A percentile compares a stretch with the other conserved stretches of the same genome.
Conservation (phyloP, 441 rosid species). For the Melastoma candidum region DNA sequence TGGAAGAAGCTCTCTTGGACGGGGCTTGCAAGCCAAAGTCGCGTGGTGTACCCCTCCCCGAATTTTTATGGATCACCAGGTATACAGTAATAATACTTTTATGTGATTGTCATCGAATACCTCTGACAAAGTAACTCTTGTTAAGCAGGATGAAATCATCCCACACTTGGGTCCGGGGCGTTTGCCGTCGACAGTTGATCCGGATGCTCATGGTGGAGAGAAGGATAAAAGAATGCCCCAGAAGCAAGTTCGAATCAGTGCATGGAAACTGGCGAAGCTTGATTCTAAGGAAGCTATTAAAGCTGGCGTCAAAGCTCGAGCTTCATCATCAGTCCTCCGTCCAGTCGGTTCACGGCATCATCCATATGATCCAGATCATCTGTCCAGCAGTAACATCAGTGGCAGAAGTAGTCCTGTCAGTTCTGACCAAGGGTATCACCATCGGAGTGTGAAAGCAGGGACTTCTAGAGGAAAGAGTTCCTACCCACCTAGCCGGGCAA, state of each 20-base stretch:
- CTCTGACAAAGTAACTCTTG: too few species aligned
- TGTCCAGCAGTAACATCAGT: slow-evolving; percentile 48
- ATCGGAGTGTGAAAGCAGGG: slow-evolving; percentile 28
- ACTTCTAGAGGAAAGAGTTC: slow-evolving; percentile 31
- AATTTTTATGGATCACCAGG: slow-evolving; percentile 95
- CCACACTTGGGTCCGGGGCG: slow-evolving; percentile 89
- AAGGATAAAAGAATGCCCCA: slow-evolving; percentile 53
- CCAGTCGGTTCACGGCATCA: slow-evolving; percentile 48
- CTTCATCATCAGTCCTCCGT: slow-evolving; percentile 77
- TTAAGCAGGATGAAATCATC: slow-evolving; percentile 71
- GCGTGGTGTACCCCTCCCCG: slow-evolving; percentile 96
- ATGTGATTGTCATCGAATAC: background rate
- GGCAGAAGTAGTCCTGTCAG: slow-evolving; percentile 40
- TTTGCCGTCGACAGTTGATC: slow-evolving; percentile 71
- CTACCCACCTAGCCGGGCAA: slow-evolving; percentile 49
- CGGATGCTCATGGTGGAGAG: slow-evolving; percentile 42
- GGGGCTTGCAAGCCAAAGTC: slow-evolving; percentile 73
- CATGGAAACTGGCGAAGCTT: slow-evolving; percentile 86
- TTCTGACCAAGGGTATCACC: slow-evolving; percentile 33
- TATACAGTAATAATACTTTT: slow-evolving; percentile 13
- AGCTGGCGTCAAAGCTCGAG: slow-evolving; percentile 87
- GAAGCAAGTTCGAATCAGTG: slow-evolving; percentile 78
- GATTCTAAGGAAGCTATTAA: slow-evolving; percentile 71
- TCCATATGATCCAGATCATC: slow-evolving; percentile 39
- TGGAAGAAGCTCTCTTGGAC: slow-evolving; percentile 85